Evolutionary conservation across 192 early-diverging fungal genomes (phyloP).

Genomic region (Linnemannia zychae): DNA sequence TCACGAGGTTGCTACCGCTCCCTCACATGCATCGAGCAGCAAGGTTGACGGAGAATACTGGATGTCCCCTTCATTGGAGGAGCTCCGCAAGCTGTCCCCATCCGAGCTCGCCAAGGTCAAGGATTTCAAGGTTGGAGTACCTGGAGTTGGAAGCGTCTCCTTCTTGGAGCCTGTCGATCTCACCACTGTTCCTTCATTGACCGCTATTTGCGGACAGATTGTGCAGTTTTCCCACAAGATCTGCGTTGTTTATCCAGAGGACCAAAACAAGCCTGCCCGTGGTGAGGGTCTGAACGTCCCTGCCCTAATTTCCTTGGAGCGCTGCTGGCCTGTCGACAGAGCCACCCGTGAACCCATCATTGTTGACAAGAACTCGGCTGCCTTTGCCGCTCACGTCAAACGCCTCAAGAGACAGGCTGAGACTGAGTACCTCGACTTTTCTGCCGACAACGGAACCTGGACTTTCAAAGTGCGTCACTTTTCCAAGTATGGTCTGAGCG

Average conservation of each 20-base stretch:
- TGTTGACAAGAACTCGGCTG: constrained; percentile 74
- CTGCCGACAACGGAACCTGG: constrained; percentile 84
- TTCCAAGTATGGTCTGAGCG: constrained; percentile 83
- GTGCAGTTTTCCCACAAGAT: constrained; percentile 80
- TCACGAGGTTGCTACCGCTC: background rate
- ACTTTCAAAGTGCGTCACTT: constrained; percentile 92
- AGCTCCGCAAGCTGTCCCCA: constrained; percentile 76
- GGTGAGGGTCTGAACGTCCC: constrained; percentile 93
- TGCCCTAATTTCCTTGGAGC: constrained; percentile 80
- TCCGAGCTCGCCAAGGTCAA: constrained; percentile 78
- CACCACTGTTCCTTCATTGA: constrained; percentile 64
- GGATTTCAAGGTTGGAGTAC: constrained; percentile 80
- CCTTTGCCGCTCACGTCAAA: constrained; percentile 74
- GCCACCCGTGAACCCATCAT: constrained; percentile 73
- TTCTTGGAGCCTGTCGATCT: constrained; percentile 91
- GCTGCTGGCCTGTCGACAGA: constrained; percentile 91
- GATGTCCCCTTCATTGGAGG: constrained; percentile 79
- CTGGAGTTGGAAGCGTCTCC: constrained; percentile 78
- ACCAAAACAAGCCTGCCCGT: constrained; percentile 79
- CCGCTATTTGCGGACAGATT: constrained; percentile 81
- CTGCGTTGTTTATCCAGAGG: constrained; percentile 88
- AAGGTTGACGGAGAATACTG: constrained; percentile 74
- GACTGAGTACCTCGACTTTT: constrained; percentile 85
- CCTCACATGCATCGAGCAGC: background rate
- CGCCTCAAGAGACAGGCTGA: constrained; percentile 79